A percentile compares a stretch with the other conserved stretches of the same genome.
These are phyloP conservation scores for Cucurbita pepo DNA, from an alignment of 306 rosid species.

Conservation along the genomic window DNA sequence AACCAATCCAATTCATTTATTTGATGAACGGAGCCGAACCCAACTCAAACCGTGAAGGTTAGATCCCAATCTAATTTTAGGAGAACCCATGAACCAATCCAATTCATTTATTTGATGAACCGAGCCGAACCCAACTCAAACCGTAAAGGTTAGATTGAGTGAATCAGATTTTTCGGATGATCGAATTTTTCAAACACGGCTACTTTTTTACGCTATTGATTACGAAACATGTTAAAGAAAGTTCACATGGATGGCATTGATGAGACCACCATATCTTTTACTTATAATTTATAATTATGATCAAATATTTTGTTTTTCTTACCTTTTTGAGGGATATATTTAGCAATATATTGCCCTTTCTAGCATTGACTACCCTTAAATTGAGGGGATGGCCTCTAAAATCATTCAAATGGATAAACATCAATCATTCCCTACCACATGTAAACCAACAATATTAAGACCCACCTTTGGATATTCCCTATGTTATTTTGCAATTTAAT, in stretches of 20 bases:
- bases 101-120: too few species aligned
- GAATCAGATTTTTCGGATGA: too few species aligned
- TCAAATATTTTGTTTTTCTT: not conserved
- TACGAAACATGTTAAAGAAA: not conserved
- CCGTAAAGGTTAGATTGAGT: too few species aligned
- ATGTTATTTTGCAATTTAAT: not conserved
- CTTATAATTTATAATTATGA: not conserved
- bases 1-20: too few species aligned
- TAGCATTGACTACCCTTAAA: not conserved
- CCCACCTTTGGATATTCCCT: not conserved
- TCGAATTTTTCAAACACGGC: too few species aligned
- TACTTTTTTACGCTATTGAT: too few species aligned
- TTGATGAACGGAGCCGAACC: too few species aligned
- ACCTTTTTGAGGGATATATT: not conserved
- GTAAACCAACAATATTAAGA: not conserved
- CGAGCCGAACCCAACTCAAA: too few species aligned
- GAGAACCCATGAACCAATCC: too few species aligned
- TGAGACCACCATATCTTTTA: not conserved
- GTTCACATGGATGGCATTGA: not conserved
- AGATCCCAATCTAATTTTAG: too few species aligned
- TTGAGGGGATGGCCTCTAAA: not conserved
- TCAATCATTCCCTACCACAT: constrained; percentile 1
- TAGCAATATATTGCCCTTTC: not conserved
- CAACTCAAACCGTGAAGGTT: too few species aligned
- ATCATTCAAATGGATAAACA: not conserved